Evolutionary conservation across 148 eudicot genomes (phyloP).

Genomic region (Arbutus unedo): DNA sequence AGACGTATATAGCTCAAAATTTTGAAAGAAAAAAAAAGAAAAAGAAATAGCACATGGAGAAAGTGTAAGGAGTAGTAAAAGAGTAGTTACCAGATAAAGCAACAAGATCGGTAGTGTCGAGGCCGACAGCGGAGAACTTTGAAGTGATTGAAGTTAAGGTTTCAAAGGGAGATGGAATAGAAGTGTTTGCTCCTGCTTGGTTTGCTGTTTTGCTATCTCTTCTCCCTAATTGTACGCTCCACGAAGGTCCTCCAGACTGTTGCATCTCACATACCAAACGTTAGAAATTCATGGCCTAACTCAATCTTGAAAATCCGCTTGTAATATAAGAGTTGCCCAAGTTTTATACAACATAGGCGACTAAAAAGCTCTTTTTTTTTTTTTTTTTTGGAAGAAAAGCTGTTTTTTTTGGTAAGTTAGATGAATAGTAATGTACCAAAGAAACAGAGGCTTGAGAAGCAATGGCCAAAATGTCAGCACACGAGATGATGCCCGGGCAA

Average conservation of each 20-base stretch:
- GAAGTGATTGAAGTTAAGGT: conserved; percentile 14
- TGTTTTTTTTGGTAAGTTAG: no score
- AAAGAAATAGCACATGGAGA: no score
- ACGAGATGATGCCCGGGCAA: conserved; percentile 36
- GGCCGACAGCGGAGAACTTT: conserved; percentile 26
- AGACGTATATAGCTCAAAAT: no score
- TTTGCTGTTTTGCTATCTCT: conserved; percentile 34
- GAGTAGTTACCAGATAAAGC: conserved; percentile 30
- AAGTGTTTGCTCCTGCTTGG: conserved; percentile 22
- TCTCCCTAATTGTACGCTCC: conserved; percentile 33
- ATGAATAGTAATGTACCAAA: conserved; percentile 7
- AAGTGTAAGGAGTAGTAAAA: background rate
- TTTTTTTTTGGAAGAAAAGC: no score
- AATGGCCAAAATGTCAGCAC: conserved; percentile 38
- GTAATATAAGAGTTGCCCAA: no score
- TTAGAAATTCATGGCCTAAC: no score
- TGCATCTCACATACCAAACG: no score
- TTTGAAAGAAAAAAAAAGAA: no score
- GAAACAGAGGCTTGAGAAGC: conserved; percentile 24
- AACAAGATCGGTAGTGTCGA: conserved; percentile 23
- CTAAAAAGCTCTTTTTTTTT: no score
- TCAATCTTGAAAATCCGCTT: no score
- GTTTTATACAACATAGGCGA: no score
- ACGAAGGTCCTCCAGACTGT: conserved; percentile 36
- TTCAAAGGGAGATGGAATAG: conserved; percentile 24